A percentile compares a stretch with the other conserved stretches of the same genome.
phyloP scores from a whole-genome alignment of 1,284 basidiomycete species.

The Trametes polyzona region DNA sequence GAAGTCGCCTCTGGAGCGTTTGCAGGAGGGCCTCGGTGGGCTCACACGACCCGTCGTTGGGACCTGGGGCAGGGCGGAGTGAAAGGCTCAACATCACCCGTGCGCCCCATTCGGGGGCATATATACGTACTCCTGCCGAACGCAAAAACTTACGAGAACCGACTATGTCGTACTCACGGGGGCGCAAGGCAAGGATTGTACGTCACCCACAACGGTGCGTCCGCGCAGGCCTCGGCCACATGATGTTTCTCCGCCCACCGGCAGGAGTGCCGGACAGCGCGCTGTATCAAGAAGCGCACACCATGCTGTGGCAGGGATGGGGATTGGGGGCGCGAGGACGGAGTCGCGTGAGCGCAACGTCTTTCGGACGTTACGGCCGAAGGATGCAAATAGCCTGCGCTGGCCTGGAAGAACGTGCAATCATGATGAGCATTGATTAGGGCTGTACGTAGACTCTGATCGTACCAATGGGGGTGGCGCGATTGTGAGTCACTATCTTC shows the following conservation, averaged over 20 bases:
- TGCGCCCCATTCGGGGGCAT: neutral
- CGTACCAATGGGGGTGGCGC: no score
- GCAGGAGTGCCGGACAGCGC: conserved; percentile 9
- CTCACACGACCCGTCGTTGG: neutral
- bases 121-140: neutral
- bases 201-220: conserved; percentile 1
- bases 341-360: conserved; percentile 1
- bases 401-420: neutral
- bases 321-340: neutral
- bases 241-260: conserved; percentile 17
- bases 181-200: neutral
- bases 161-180: neutral
- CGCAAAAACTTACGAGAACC: conserved; percentile 1
- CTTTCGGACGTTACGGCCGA: conserved; percentile 13
- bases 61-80: no score
- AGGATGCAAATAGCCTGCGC: conserved; percentile 1
- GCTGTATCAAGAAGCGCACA: conserved; percentile 2
- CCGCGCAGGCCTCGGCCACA: conserved; percentile 7
- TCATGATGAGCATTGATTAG: no score
- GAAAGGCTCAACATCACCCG: neutral
- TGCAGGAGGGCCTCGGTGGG: neutral
- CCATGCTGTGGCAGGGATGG: conserved; percentile 1
- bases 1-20: no score
- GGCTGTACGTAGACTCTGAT: no score
- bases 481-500: no score